Conservation (phyloP, 495 filamentous ascomycete genomes). For the Podospora fimiseda region DNA sequence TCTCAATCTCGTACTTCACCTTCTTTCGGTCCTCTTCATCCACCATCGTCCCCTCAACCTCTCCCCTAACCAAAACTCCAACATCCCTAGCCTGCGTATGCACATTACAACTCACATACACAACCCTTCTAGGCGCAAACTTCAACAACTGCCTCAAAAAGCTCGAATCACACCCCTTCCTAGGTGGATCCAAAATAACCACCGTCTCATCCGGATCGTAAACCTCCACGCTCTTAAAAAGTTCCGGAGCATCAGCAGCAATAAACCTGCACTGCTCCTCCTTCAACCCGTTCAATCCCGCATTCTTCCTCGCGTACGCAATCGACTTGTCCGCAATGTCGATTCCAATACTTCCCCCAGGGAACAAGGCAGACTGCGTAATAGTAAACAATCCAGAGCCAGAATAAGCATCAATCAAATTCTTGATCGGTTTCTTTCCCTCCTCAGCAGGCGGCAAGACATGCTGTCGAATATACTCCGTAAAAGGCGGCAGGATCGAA, state of each 20-base stretch:
- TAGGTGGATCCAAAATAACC: slow-evolving; percentile 86
- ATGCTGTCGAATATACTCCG: slow-evolving; percentile 78
- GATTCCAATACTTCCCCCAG: slow-evolving; percentile 40
- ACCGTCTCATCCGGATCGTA: slow-evolving; percentile 75
- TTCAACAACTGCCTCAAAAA: slow-evolving; percentile 75
- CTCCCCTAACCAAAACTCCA: slow-evolving; percentile 67
- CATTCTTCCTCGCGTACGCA: slow-evolving; percentile 67
- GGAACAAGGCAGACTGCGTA: slow-evolving; percentile 77
- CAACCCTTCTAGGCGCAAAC: slow-evolving; percentile 68
- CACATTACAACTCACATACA: slow-evolving; percentile 96
- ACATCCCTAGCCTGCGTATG: slow-evolving; percentile 95
- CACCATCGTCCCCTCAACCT: slow-evolving; percentile 22
- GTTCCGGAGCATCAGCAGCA: slow-evolving; percentile 71
- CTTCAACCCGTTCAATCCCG: slow-evolving; percentile 62
- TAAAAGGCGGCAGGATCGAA: slow-evolving; percentile 88
- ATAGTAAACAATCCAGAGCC: slow-evolving; percentile 96
- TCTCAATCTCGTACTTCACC: slow-evolving; percentile 79
- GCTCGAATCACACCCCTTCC: slow-evolving; percentile 84
- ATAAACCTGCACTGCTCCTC: slow-evolving; percentile 62
- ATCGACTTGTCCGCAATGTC: slow-evolving; percentile 64
- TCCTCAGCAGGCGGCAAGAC: slow-evolving; percentile 49
- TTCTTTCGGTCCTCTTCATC: slow-evolving; percentile 34
- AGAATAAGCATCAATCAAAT: slow-evolving; percentile 95
- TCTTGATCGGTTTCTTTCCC: slow-evolving; percentile 48
- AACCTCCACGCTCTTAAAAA: slow-evolving; percentile 63